These are phyloP conservation scores for Trypanosoma vivax DNA, from an alignment of 208 protist species.

Conservation along the genomic window DNA sequence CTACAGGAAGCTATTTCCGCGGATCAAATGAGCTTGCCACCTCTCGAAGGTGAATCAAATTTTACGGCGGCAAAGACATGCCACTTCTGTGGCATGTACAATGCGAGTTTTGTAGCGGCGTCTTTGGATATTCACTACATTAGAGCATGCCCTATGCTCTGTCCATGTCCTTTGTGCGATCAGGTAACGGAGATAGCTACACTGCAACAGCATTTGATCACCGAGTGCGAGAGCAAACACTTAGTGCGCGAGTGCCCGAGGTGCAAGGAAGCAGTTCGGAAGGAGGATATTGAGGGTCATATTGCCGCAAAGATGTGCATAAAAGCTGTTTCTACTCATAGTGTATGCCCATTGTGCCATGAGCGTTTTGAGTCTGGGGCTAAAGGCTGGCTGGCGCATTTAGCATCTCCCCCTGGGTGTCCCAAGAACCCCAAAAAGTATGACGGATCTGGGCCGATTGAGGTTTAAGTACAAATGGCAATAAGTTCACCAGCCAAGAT, in stretches of 20 bases:
- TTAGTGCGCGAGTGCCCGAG: slow-evolving; percentile 81
- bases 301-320: slow-evolving; percentile 61
- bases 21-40: background rate
- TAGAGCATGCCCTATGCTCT: slow-evolving; percentile 86
- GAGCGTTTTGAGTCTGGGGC: slow-evolving; percentile 53
- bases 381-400: slow-evolving; percentile 71
- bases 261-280: slow-evolving; percentile 82
- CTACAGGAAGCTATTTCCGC: too few species aligned
- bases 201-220: slow-evolving; percentile 84
- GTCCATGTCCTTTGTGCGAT: slow-evolving; percentile 84
- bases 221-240: slow-evolving; percentile 67
- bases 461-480: slow-evolving; percentile 1
- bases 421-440: slow-evolving; percentile 81
- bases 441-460: slow-evolving; percentile 52
- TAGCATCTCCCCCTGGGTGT: slow-evolving; percentile 72
- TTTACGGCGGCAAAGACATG: slow-evolving; percentile 33
- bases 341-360: slow-evolving; percentile 85
- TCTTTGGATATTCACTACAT: slow-evolving; percentile 84
- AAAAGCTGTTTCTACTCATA: slow-evolving; percentile 49
- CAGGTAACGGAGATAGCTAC: slow-evolving; percentile 89
- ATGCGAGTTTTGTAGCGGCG: slow-evolving; percentile 59
- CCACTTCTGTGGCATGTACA: slow-evolving; percentile 83
- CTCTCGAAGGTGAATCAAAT: background rate
- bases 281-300: slow-evolving; percentile 71
- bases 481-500: too few species aligned